Base-by-base conservation (phyloP, 2,329 filamentous ascomycete species). In the Fusarium sterilihyphosum region DNA sequence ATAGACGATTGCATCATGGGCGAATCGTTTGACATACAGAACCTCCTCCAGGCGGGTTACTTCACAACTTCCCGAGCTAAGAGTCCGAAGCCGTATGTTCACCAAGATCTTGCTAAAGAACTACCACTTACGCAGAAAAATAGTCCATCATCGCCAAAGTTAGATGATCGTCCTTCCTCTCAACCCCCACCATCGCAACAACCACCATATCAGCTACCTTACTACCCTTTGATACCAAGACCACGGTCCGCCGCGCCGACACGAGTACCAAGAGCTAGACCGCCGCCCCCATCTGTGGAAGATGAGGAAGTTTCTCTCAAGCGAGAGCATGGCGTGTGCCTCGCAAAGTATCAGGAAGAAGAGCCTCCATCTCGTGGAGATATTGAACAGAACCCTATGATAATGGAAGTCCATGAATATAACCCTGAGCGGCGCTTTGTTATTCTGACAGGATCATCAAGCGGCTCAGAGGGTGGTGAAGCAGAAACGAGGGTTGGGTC, bases 371-470 rank as follows among this genome's bases (percentile, higher is more conserved):
- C 88, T 65, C 88, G 89, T 65, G 93, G 93, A 44, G 88, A 89
- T 11, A 82, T 92, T 66, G 92, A 95, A 60, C 93, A 95, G 78
- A 83, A 91, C 33, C 91, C 90, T 18, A 85, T 95, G 56, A 84
- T 95, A 31, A 83, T 92, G 63, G 90, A 92, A 64, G 88, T 93
- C 60, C 84, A 86, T 74, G 87, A 90, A 65, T 80, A 86, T 76
- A 90, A 90, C 73, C 86, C 87, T 9, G 92, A 94, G 79, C 87
- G 90, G 43, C 88, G 92, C 44, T 94, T 92, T 75, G 89, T 93
- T 14, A 82, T 92, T 43, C 82, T 92, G 33, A 81, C 84, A 47
- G 82, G 83, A 41, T 71, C 80, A 13, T 67, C 72, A 17, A 75
- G 72, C 31, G 67, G 57, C 17, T 70, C 78, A 44, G 79, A 80